These are phyloP conservation scores for Mycena amicta DNA, from an alignment of 768 basidiomycete genomes.

Conservation along the genomic window DNA sequence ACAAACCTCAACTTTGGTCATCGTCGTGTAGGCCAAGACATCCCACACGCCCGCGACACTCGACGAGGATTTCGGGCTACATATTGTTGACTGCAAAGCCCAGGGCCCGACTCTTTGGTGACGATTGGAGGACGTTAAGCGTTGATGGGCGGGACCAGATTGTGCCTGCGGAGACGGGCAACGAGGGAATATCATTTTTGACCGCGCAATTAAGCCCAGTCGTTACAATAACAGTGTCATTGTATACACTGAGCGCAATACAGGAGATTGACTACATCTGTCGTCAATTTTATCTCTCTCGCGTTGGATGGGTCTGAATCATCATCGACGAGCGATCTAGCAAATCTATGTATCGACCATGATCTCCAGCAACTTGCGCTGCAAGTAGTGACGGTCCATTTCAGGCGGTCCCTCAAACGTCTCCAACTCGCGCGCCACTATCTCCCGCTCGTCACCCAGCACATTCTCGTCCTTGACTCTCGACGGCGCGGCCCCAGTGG, in stretches of 20 bases:
- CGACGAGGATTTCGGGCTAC: slow-evolving; percentile 17
- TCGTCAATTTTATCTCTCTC: neutral
- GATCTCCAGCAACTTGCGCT: no score
- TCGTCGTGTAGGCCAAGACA: slow-evolving; percentile 13
- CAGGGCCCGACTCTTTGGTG: slow-evolving; percentile 22
- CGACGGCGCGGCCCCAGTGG: no score
- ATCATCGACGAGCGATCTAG: neutral
- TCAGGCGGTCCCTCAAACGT: neutral
- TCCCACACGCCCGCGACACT: slow-evolving; percentile 22
- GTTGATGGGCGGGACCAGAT: slow-evolving; percentile 24
- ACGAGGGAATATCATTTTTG: slow-evolving; percentile 23
- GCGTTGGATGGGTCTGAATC: neutral
- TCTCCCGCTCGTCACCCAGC: no score
- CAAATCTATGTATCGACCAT: no score
- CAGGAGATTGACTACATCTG: neutral
- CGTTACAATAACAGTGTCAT: neutral
- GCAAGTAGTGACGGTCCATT: no score
- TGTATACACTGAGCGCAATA: neutral
- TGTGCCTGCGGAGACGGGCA: slow-evolving; percentile 20
- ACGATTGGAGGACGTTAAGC: slow-evolving; percentile 22
- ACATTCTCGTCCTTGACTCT: no score
- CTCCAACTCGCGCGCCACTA: no score
- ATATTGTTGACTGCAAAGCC: slow-evolving; percentile 23
- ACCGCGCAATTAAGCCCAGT: no score
- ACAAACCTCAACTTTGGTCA: slow-evolving; percentile 26